Conservation (phyloP, 768 basidiomycete species). For the Butyriboletus loyo region DNA sequence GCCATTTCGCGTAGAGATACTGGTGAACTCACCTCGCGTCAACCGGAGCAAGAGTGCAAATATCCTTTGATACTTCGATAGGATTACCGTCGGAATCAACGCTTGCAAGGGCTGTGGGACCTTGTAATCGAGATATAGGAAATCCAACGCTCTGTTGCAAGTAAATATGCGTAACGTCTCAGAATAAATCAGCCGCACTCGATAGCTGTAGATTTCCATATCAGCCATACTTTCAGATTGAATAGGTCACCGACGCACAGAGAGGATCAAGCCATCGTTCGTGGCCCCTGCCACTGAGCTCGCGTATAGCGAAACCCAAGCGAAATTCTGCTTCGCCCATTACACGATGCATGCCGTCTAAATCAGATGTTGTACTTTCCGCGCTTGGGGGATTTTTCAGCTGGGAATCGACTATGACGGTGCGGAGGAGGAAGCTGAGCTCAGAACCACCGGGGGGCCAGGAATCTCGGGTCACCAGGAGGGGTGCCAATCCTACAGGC, state of each 20-base stretch:
- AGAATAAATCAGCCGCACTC: slow-evolving; percentile 14
- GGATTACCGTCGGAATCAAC: slow-evolving; percentile 63
- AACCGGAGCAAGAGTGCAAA: slow-evolving; percentile 79
- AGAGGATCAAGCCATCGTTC: slow-evolving; percentile 82
- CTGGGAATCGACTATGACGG: slow-evolving; percentile 82
- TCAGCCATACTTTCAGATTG: slow-evolving; percentile 4
- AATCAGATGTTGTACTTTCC: slow-evolving; percentile 25
- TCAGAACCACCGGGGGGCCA: slow-evolving; percentile 91
- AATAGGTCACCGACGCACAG: slow-evolving; percentile 48
- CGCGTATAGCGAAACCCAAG: slow-evolving; percentile 81
- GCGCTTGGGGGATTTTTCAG: slow-evolving; percentile 31
- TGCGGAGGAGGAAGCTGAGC: slow-evolving; percentile 76
- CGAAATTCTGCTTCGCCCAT: slow-evolving; percentile 68
- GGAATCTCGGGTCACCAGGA: slow-evolving; percentile 65
- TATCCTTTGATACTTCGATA: slow-evolving; percentile 85
- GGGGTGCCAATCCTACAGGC: slow-evolving; percentile 72
- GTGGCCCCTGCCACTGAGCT: slow-evolving; percentile 60
- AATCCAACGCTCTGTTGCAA: slow-evolving; percentile 71
- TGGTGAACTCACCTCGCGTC: slow-evolving; percentile 57
- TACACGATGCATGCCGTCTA: slow-evolving; percentile 35
- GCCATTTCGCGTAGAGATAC: background rate
- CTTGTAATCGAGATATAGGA: slow-evolving; percentile 86
- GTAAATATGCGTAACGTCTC: background rate
- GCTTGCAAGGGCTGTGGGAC: slow-evolving; percentile 76
- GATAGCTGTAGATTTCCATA: slow-evolving; percentile 13